Base-by-base conservation (phyloP, 139 green algal genomes). In the Nannochloris sp. region DNA sequence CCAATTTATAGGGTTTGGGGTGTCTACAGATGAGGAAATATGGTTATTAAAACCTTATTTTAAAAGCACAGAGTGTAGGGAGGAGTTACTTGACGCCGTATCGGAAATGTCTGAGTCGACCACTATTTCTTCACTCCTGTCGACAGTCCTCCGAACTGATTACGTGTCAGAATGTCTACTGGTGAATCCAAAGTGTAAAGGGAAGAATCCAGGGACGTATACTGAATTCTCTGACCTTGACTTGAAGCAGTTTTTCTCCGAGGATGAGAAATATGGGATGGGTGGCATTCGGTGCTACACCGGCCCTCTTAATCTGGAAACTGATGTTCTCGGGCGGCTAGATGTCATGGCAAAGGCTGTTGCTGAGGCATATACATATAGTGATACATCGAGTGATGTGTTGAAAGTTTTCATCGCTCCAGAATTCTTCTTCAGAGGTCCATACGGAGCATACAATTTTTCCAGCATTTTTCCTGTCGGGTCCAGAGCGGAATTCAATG, bases 371-470 rank as follows among this genome's bases (percentile, higher is more conserved):
- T 53, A 53, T 19, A 53, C n/a, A 4, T 25, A 53, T 19, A 24
- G 46, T 19, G 15, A 53, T 53, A 53, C 46, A 25, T 53, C 46
- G 6, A 21, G n/a, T 25, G 11, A 18, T 53, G 11, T 53, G 11
- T 53, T 53, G 11, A 53, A 53, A 12, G n/a, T 53, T 3, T 53
- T 53, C n/a, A 53, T 53, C 11, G 46, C 46, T 53, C 46, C 46
- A 53, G 46, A 53, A 21, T 53, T 53, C 46, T 53, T 53, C 11
- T 53, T 53, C n/a, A 19, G 46, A 12, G 46, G 46, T 53, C 46
- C 46, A 9, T 19, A 53, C 23, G 46, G 46, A 19, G 46, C 46
- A 53, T 53, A 53, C n/a, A 19, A 19, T 0, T 53, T 19, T 19
- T 53, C 46, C 11, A 19, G 16, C 46, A 53, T 53, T 12, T 53